Percentiles rank a stretch among this genome's conserved stretches.
phyloP scores from a whole-genome alignment of 371 early-diverging fungal genomes.

The Smittium culicis region DNA sequence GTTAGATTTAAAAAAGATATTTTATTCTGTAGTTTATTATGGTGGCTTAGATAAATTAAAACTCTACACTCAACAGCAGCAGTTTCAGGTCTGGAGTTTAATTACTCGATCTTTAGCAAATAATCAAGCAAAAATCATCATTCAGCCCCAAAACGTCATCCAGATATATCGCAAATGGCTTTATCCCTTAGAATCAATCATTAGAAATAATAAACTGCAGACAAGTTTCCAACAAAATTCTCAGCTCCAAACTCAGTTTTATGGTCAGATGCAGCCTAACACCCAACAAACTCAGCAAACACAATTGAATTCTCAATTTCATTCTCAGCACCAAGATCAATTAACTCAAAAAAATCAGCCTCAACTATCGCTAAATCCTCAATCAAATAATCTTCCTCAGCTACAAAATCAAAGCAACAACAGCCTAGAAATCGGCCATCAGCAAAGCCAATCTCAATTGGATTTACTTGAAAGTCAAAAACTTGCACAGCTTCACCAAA shows the following conservation, averaged over 20 bases:
- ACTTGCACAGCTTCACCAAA: no score
- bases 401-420: no score
- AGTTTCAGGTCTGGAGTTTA: neutral
- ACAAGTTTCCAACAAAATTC: neutral
- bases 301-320: neutral
- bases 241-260: neutral
- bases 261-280: neutral
- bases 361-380: neutral
- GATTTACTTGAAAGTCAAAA: no score
- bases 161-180: neutral
- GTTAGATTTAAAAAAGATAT: constrained; percentile 2
- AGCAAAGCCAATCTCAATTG: no score
- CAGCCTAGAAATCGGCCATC: no score
- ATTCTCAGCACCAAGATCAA: neutral
- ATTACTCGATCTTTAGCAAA: neutral
- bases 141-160: neutral
- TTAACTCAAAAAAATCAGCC: neutral
- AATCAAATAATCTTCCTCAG: neutral
- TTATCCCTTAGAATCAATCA: constrained; percentile 1
- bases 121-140: neutral
- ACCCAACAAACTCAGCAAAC: neutral
- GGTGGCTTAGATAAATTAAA: constrained; percentile 6
- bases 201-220: neutral
- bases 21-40: neutral
- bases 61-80: neutral